A percentile compares a stretch with the other conserved stretches of the same genome.
phyloP scores from a whole-genome alignment of 495 filamentous ascomycete species.

The Choiromyces venosus region DNA sequence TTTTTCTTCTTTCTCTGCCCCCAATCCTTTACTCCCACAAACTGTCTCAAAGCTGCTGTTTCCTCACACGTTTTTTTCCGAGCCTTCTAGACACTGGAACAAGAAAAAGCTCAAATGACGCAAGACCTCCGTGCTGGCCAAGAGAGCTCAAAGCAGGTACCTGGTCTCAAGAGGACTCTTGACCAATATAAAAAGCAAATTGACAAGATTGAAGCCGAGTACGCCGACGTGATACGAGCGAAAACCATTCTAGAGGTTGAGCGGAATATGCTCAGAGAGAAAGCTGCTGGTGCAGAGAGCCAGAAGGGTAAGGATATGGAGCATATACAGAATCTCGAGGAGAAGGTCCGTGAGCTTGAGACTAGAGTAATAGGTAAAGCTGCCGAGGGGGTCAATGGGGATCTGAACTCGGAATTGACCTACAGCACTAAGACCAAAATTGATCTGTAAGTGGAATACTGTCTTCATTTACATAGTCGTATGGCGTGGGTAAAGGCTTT shows the following conservation, averaged over 20 bases:
- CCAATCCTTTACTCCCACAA: neutral
- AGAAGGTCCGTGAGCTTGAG: conserved; percentile 55
- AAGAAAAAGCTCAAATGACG: conserved; percentile 34
- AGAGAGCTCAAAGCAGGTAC: conserved; percentile 40
- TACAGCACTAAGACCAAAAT: conserved; percentile 39
- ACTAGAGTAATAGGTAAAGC: conserved; percentile 45
- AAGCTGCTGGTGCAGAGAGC: conserved; percentile 35
- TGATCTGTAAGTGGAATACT: conserved; percentile 30
- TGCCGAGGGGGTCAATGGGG: conserved; percentile 32
- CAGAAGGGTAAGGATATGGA: conserved; percentile 43
- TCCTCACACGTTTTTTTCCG: conserved; percentile 22
- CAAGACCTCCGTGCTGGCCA: conserved; percentile 38
- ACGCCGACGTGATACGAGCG: conserved; percentile 34
- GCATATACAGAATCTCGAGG: conserved; percentile 45
- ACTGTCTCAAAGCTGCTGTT: conserved; percentile 12
- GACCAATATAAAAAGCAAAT: conserved; percentile 42
- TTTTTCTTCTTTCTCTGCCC: neutral
- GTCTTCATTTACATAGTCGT: neutral
- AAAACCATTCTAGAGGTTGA: conserved; percentile 34
- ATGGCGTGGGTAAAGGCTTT: conserved; percentile 5
- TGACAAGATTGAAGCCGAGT: conserved; percentile 39
- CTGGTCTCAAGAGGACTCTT: conserved; percentile 39
- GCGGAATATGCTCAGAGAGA: conserved; percentile 38
- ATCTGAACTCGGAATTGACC: conserved; percentile 40
- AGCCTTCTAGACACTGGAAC: conserved; percentile 33